Base-by-base conservation (phyloP, 345 rosid species). In the Bretschneidera sinensis region DNA sequence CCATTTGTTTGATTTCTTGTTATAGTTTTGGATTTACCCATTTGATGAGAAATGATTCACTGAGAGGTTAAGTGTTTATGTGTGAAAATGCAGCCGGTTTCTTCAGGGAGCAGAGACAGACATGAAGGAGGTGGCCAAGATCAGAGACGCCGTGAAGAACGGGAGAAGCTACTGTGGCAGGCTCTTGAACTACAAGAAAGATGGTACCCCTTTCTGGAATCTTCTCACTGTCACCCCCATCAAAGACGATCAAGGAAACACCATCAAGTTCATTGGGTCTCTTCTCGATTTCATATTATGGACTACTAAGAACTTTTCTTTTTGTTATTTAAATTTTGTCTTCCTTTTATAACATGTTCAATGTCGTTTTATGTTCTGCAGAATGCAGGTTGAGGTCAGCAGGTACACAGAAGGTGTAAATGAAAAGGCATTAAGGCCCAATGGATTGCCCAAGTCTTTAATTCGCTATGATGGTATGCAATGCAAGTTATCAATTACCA, bases 361-460 rank as follows among this genome's bases (percentile, higher is more conserved):
- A 11, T 14, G 9, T 39, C 45, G n/a, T n/a, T 39, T 5, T 9
- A 11, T 39, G 15, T 31, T 31, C 23, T 61, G 70, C 85, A 92
- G 98, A 65, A 94, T 94, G 99, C 99, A 94, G 83, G 99, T 94
- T 53, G 95, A 87, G 79, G 97, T 90, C 60, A 94, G 95, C 86
- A 94, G 90, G 67, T 82, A 83, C 76, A 94, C 96, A 0, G 99
- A 94, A 81, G 99, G 99, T 15, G 56, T 83, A 33, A 77, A 75
- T 31, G 86, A 94, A 48, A 86, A 80, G 64, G 87, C 67, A 51
- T 24, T 94, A 59, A 87, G 97, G 58, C 99, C 99, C 21, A 94
- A 94, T 60, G 97, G 99, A 65, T 74, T 86, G 81, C 78, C 95
- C 20, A 76, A 78, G 71, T 87, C 97, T 33, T 65, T 90, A 43